Percentiles rank a stretch among this genome's conserved stretches.
phyloP scores from a whole-genome alignment of 2,329 filamentous ascomycete genomes.

The Penicillium hordei region DNA sequence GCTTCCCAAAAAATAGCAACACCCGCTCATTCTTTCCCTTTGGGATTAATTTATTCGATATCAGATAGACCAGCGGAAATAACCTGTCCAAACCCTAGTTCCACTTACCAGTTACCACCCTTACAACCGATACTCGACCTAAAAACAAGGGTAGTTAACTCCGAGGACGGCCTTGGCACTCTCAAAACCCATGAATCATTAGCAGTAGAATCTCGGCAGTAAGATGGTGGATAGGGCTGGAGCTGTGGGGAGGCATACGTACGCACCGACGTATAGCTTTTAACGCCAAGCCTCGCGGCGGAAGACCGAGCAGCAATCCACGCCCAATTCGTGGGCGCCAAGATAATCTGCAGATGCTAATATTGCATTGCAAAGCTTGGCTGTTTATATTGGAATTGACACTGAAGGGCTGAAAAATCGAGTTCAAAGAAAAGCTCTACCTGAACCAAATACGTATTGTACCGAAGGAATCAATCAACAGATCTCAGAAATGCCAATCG shows the following conservation, averaged over 20 bases:
- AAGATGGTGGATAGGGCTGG: not conserved
- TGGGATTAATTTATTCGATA: not conserved
- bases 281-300: conserved; percentile 2
- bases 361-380: not conserved
- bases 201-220: not conserved
- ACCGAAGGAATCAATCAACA: not conserved
- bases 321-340: not conserved
- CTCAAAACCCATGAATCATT: not conserved
- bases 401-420: too few species aligned
- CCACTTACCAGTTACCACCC: not conserved
- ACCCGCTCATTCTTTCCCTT: not conserved
- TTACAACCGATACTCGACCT: too few species aligned
- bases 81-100: too few species aligned
- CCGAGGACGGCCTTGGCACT: not conserved
- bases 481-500: not conserved
- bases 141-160: not conserved
- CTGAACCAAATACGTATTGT: not conserved
- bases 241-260: conserved; percentile 3
- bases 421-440: not conserved
- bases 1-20: not conserved
- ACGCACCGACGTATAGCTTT: not conserved
- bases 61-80: not conserved
- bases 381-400: not conserved
- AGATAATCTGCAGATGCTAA: not conserved
- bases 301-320: not conserved